These are phyloP conservation scores for Biscutella auriculata DNA, from an alignment of 441 rosid species.

Conservation along the genomic window DNA sequence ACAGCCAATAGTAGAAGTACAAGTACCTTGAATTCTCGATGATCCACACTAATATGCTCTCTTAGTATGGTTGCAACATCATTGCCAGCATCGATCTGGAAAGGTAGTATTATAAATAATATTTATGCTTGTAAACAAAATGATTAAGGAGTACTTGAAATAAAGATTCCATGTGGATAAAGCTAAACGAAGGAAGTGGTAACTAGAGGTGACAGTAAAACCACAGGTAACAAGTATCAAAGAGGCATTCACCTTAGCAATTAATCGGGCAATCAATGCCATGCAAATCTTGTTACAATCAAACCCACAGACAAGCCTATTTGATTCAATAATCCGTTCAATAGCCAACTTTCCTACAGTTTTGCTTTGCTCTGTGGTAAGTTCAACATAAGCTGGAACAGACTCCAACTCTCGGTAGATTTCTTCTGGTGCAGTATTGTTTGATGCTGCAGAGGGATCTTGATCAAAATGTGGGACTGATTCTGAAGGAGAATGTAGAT, in stretches of 20 bases:
- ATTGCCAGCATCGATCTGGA: conserved; percentile 78
- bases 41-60: conserved; percentile 63
- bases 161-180: neutral
- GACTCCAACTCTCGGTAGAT: conserved; percentile 53
- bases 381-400: conserved; percentile 66
- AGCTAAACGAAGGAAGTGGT: conserved; percentile 2
- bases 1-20: neutral
- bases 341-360: conserved; percentile 52
- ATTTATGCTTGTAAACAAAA: neutral
- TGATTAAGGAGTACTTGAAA: neutral
- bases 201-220: conserved; percentile 4
- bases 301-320: conserved; percentile 44
- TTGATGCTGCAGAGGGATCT: conserved; percentile 36
- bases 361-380: conserved; percentile 49
- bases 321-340: conserved; percentile 66
- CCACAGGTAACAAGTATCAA: conserved; percentile 8
- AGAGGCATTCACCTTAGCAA: conserved; percentile 59
- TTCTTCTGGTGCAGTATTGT: conserved; percentile 45
- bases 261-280: conserved; percentile 80
- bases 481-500: conserved; percentile 26
- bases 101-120: conserved; percentile 8
- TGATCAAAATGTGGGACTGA: conserved; percentile 44
- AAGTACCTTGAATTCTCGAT: conserved; percentile 72
- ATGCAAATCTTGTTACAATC: conserved; percentile 47
- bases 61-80: conserved; percentile 59